Base-by-base conservation (phyloP, 306 rosid species). In the Spatholobus suberectus region DNA sequence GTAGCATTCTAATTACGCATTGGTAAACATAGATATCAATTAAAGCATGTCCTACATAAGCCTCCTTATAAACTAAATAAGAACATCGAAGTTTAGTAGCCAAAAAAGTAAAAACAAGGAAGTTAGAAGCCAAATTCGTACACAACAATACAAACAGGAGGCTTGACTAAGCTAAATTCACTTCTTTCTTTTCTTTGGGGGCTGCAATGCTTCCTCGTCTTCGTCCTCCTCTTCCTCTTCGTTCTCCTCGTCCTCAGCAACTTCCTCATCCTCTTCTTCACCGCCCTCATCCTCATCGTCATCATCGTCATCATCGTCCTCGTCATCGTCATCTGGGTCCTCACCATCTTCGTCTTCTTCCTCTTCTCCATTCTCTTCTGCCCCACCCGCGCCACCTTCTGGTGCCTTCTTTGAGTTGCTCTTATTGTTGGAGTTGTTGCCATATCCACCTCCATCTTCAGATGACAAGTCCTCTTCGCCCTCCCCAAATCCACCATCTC, bases 181-280 rank as follows among this genome's bases (percentile, higher is more conserved):
- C 94, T 94, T 94, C 98, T 94, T 94, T 90, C 98, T 94, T 79
- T 94, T 94, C 92, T 94, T 94, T 18, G 98, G 98, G 52, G 98
- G 98, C 93, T 94, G 98, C 87, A 94, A 90, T 2, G 97, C 92
- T 87, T 91, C 98, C 87, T 94, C 98, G 0, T 94, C 98, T 13
- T 91, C 70, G 5, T 63, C 97, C 0, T 94, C 97, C 1, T 92
- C 97, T 0, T 89, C 97, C 0, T 92, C 94, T 0, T 90, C 85
- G 2, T 90, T 83, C 13, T 85, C 92, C 0, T 89, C 93, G 0
- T 83, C 96, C 0, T 41, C 93, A 3, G 51, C 96, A 2, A 29
- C 93, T 3, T 88, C 97, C 0, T 90, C 97, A 0, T 89, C 96
- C 0, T 87, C 96, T 2, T 81, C 94, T 41, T 55, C 94, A 0